Percentiles rank a stretch among this genome's conserved stretches.
Evolutionary conservation across 164 flowering plant species (phyloP).

Genomic region (Platanus orientalis): DNA sequence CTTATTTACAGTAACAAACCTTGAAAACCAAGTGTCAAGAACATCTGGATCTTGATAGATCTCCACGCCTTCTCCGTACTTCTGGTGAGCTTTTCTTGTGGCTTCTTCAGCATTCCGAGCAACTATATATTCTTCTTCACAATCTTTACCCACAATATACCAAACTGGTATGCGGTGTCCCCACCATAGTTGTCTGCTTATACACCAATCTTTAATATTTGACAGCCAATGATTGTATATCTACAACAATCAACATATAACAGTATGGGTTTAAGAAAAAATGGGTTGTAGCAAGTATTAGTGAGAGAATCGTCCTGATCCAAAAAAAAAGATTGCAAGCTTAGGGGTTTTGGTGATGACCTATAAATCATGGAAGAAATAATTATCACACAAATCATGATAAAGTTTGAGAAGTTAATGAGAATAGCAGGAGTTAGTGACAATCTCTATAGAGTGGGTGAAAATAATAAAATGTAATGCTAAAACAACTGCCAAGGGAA

Average conservation of each 20-base stretch:
- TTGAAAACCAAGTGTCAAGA: conserved; percentile 98
- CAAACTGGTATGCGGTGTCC: conserved; percentile 98
- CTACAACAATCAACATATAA: conserved; percentile 35
- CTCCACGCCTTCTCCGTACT: conserved; percentile 73
- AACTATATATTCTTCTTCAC: conserved; percentile 87
- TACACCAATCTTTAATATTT: conserved; percentile 95
- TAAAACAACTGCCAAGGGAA: neutral
- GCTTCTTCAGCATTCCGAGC: conserved; percentile 77
- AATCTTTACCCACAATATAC: conserved; percentile 78
- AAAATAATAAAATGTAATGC: neutral
- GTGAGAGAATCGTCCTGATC: neutral
- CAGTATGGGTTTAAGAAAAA: conserved; percentile 5
- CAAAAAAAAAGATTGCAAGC: neutral
- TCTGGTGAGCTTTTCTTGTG: conserved; percentile 57
- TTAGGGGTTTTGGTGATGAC: neutral
- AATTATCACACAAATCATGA: neutral
- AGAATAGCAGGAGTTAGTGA: neutral
- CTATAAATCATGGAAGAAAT: neutral
- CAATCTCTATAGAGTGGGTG: neutral
- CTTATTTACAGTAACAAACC: conserved; percentile 41
- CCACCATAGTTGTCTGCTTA: conserved; percentile 99
- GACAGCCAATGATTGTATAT: conserved; percentile 91
- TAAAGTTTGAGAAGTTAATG: neutral
- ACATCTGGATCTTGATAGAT: conserved; percentile 98
- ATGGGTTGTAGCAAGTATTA: neutral